Base-by-base conservation (phyloP, 2,329 filamentous ascomycete genomes). In the Malbranchea cinnamomea region DNA sequence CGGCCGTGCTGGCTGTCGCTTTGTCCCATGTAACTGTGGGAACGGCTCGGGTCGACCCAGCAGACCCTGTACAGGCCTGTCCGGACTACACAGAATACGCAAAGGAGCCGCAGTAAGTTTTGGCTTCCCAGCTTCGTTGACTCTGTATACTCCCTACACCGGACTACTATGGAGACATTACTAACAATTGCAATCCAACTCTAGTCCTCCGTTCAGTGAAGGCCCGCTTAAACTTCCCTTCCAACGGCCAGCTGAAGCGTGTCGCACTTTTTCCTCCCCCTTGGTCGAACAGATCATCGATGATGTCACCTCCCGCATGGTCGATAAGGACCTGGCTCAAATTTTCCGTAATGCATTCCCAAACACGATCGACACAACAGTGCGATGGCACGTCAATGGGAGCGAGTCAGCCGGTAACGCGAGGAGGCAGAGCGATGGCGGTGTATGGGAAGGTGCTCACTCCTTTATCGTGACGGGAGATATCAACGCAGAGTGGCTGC, bases 291-390 rank as follows among this genome's bases (percentile, higher is more conserved):
- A 79, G 46, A 79, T 94, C 30, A 94, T 98, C 38, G 54, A 72
- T 17, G 74, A 94, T 42, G 65, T 98, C 41, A 89, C 78, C 4
- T 66, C 70, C 16, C 76, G 72, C 31, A 79, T 98, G 59, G 67
- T 75, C 35, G 78, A 95, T 46, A 77, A 78, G 10, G 89, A 95
- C 44, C 69, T 98, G 8, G 87, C 87, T 3, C 74, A 85, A 15
- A 63, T 98, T 7, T 98, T 98, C 50, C 83, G 92, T 50, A 98
- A 98, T 49, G 76, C 87, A 2, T 95, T 91, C 41, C 87, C 87
- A 4, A 92, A 89, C 37, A 87, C 81, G 0, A 71, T 89, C 3
- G 84, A 93, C 47, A 93, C 84, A 0, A 93, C 84, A 0, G 71
- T 93, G 40, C 74, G 80, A 45, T 93, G 87, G 67, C 84, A 93